These are phyloP conservation scores for Trichoderma harzianum DNA, from an alignment of 2,329 filamentous ascomycete genomes.

Conservation along the genomic window DNA sequence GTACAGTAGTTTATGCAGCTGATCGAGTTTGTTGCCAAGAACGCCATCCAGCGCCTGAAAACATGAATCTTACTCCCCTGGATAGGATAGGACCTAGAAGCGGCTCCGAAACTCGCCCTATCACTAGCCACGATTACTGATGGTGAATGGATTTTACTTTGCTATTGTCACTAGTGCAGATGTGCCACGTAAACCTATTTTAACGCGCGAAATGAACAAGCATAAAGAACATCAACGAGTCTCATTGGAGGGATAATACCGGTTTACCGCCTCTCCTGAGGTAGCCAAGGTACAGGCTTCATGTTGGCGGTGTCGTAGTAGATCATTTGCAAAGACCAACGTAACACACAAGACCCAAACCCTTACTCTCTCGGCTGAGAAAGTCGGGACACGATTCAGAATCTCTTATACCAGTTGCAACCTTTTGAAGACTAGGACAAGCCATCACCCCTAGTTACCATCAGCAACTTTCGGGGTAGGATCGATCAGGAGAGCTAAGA, in stretches of 20 bases:
- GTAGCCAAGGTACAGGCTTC: not conserved
- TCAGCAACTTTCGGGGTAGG: not conserved
- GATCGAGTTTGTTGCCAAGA: not conserved
- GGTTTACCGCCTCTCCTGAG: not conserved
- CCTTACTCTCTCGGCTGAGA: not conserved
- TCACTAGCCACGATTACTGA: not conserved
- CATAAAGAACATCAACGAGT: not conserved
- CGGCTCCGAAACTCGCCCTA: not conserved
- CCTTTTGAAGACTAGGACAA: not conserved
- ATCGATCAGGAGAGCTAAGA: not conserved
- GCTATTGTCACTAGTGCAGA: not conserved
- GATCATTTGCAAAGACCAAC: not conserved
- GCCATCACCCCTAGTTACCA: not conserved
- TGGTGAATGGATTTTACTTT: not conserved
- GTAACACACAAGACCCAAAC: not conserved
- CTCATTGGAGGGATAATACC: not conserved
- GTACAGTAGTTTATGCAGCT: not conserved
- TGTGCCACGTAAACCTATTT: not conserved
- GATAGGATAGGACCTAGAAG: not conserved
- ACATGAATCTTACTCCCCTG: not conserved
- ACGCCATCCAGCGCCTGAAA: not conserved
- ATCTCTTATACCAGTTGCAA: not conserved
- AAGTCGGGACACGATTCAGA: not conserved
- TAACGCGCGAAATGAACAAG: not conserved
- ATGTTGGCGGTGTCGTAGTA: not conserved